Conservation (phyloP, 2,329 filamentous ascomycete species). For the Alternaria alternata region DNA sequence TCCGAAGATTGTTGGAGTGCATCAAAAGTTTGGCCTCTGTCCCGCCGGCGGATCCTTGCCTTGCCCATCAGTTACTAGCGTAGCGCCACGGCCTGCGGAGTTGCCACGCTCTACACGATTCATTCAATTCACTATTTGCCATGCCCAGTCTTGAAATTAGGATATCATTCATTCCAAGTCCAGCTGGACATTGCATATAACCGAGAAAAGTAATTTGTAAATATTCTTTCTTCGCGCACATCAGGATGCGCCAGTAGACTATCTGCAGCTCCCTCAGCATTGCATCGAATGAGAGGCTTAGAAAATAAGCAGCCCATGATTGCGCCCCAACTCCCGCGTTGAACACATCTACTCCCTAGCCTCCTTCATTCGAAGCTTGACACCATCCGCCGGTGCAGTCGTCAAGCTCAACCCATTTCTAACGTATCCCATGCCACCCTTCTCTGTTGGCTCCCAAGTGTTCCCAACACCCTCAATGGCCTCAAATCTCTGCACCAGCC, state of each 20-base stretch:
- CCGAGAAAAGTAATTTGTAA: background rate
- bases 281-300: background rate
- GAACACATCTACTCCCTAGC: constrained; percentile 22
- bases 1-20: constrained; percentile 6
- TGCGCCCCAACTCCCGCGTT: too few species aligned
- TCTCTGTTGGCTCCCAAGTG: constrained; percentile 35
- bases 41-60: constrained; percentile 24
- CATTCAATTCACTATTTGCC: background rate
- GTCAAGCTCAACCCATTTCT: constrained; percentile 37
- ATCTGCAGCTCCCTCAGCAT: background rate
- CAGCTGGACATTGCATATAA: background rate
- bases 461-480: constrained; percentile 35
- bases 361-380: constrained; percentile 44
- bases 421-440: constrained; percentile 34
- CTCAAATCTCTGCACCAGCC: constrained; percentile 42
- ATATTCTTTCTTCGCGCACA: background rate
- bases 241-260: background rate
- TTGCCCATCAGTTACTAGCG: constrained; percentile 1
- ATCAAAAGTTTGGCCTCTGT: constrained; percentile 29
- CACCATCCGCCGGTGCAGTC: constrained; percentile 41
- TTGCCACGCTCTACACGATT: constrained; percentile 1
- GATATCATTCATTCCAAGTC: background rate
- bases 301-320: background rate
- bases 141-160: background rate
- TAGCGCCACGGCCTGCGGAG: background rate